Percentiles rank a stretch among this genome's conserved stretches.
Conservation (phyloP, 164 flowering plant species). For the Vitis rotundifolia region DNA sequence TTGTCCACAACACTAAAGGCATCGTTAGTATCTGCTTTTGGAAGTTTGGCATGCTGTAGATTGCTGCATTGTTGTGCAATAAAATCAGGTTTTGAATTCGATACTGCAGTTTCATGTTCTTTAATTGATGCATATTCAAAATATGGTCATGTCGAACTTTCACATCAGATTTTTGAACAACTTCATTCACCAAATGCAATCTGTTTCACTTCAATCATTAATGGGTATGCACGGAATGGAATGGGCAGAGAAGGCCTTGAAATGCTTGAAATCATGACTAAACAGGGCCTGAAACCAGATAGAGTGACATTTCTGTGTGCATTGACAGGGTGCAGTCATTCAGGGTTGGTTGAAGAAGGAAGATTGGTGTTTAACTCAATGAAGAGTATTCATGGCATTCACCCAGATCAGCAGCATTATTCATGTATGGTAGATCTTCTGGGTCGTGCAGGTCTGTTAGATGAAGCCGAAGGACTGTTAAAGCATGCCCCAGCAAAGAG, state of each 20-base stretch:
- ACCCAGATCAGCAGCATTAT: conserved; percentile 55
- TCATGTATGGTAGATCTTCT: conserved; percentile 81
- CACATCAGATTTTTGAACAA: conserved; percentile 41
- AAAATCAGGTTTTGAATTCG: conserved; percentile 54
- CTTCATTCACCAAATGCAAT: conserved; percentile 46
- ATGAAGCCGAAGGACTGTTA: conserved; percentile 67
- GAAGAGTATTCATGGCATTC: conserved; percentile 36
- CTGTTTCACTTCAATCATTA: conserved; percentile 68
- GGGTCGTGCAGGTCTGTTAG: conserved; percentile 63
- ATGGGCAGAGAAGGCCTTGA: conserved; percentile 56
- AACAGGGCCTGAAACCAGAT: conserved; percentile 60
- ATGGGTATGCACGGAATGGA: conserved; percentile 69
- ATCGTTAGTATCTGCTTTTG: conserved; percentile 32
- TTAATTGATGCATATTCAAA: conserved; percentile 71
- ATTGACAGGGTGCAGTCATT: conserved; percentile 65
- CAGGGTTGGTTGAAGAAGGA: conserved; percentile 74
- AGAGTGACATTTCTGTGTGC: conserved; percentile 61
- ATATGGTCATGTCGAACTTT: conserved; percentile 46
- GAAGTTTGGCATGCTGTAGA: conserved; percentile 31
- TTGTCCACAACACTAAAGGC: conserved; percentile 65
- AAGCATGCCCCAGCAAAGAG: conserved; percentile 27
- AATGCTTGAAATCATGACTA: conserved; percentile 42
- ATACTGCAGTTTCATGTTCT: conserved; percentile 55
- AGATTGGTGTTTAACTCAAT: conserved; percentile 46
- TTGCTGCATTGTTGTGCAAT: conserved; percentile 54